Evolutionary conservation across 2,329 filamentous ascomycete genomes (phyloP).

Genomic region (Aspergillus fijiensis): DNA sequence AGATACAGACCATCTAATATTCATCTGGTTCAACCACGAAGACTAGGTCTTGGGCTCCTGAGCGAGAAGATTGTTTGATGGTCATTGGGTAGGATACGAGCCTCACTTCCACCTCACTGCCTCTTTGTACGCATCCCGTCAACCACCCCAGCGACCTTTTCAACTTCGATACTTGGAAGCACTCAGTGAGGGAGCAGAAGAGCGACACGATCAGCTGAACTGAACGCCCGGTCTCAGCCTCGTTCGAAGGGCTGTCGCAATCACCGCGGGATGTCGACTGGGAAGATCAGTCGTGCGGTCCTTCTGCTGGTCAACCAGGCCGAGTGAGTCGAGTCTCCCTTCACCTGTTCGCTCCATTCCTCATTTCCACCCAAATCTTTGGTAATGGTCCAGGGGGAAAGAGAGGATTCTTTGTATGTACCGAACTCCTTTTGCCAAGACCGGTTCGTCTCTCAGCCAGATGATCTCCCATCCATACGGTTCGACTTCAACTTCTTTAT

Average conservation of each 20-base stretch:
- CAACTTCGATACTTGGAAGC: background rate
- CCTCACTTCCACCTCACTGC: constrained; percentile 20
- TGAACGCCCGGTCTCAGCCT: background rate
- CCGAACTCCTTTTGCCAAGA: background rate
- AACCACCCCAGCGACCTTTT: background rate
- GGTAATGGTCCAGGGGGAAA: background rate
- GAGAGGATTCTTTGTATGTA: background rate
- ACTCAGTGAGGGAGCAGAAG: background rate
- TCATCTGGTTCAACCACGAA: constrained; percentile 2
- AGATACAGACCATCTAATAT: background rate
- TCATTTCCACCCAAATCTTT: background rate
- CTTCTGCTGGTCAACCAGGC: background rate
- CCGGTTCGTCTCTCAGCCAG: background rate
- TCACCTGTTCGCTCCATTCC: background rate
- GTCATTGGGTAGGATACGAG: constrained; percentile 13
- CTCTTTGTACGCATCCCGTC: constrained; percentile 5
- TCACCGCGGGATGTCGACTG: background rate
- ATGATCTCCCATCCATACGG: background rate
- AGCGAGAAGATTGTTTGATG: background rate
- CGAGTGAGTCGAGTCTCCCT: background rate
- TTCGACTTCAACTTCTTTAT: background rate
- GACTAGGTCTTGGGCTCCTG: background rate
- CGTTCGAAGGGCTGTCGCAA: background rate
- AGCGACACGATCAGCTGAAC: background rate
- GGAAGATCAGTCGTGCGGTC: background rate